These are phyloP conservation scores for Sanghuangporus baumii DNA, from an alignment of 1,284 basidiomycete genomes.

Conservation along the genomic window DNA sequence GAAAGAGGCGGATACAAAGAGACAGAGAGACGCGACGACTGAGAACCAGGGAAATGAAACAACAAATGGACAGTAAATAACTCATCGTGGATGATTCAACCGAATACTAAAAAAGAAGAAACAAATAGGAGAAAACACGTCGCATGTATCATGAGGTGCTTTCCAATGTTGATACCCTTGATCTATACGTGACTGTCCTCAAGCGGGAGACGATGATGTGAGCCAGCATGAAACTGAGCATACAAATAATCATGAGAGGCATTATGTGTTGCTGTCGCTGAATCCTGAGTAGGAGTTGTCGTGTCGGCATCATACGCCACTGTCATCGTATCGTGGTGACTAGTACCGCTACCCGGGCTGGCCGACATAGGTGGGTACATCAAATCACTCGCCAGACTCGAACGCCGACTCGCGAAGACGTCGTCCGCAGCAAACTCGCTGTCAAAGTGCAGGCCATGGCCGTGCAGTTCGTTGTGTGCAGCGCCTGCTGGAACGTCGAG, in stretches of 20 bases:
- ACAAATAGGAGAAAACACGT: background rate
- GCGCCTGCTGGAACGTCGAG: background rate
- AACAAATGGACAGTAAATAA: background rate
- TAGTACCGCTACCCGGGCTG: background rate
- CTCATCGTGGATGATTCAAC: background rate
- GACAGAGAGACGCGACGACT: no score
- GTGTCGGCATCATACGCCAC: background rate
- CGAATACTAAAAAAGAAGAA: background rate
- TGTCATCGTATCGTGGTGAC: background rate
- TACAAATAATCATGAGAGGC: conserved; percentile 1
- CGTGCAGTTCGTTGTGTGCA: background rate
- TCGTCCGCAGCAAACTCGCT: background rate
- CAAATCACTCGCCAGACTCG: background rate
- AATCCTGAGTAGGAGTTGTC: background rate
- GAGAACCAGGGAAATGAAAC: background rate
- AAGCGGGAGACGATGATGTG: background rate
- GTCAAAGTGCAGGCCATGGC: background rate
- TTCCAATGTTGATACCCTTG: background rate
- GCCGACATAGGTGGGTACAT: conserved; percentile 2
- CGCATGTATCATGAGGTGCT: background rate
- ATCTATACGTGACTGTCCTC: background rate
- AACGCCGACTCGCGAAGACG: background rate
- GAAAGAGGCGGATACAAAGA: no score
- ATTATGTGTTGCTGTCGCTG: background rate
- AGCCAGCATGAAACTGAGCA: background rate